phyloP scores from a whole-genome alignment of 2,329 filamentous ascomycete species.

The Lachnellula willkommii region DNA sequence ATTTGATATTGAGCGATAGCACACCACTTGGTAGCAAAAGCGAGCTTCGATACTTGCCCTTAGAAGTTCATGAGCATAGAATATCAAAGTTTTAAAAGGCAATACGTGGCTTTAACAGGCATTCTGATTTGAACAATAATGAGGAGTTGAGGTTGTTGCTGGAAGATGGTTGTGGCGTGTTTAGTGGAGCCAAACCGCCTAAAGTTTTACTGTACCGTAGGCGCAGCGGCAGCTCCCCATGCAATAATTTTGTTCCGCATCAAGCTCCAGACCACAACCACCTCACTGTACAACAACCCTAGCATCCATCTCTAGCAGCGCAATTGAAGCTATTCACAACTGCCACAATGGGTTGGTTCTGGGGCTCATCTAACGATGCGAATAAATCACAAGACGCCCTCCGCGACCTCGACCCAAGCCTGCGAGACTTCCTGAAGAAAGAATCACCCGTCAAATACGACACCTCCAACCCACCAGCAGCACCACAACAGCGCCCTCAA shows the following conservation, averaged over 20 bases:
- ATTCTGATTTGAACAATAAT: no score
- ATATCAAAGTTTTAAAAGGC: no score
- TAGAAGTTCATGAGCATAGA: no score
- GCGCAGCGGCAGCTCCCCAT: background rate
- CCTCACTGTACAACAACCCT: no score
- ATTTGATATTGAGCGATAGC: no score
- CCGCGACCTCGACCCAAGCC: conserved; percentile 56
- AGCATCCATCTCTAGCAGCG: background rate
- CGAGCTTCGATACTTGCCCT: no score
- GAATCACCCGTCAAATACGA: conserved; percentile 53
- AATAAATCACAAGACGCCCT: conserved; percentile 44
- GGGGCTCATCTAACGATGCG: conserved; percentile 24
- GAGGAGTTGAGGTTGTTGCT: no score
- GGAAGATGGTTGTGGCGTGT: no score
- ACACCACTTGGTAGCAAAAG: no score
- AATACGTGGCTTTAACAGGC: no score
- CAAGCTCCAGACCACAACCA: background rate
- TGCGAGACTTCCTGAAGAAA: conserved; percentile 61
- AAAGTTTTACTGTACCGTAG: background rate
- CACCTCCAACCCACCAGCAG: conserved; percentile 18
- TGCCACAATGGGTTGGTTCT: conserved; percentile 32
- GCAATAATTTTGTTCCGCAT: background rate
- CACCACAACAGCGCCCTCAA: conserved; percentile 4
- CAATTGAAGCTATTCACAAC: background rate
- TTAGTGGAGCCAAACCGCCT: background rate